Percentiles rank a stretch among this genome's conserved stretches.
Evolutionary conservation across 345 rosid genomes (phyloP).

Genomic region (Acer saccharum): DNA sequence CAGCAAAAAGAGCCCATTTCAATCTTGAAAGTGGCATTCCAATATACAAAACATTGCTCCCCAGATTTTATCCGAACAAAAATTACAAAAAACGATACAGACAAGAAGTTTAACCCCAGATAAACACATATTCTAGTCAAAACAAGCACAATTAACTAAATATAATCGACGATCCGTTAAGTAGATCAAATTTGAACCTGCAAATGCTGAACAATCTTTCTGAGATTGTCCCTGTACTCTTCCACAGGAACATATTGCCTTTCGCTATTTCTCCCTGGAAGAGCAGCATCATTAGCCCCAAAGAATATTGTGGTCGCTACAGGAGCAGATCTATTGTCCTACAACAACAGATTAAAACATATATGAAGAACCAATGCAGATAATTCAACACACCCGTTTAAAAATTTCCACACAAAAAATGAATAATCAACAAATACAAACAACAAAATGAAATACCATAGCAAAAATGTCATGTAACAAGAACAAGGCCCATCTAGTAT

Average conservation of each 20-base stretch:
- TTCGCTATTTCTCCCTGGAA: conserved; percentile 66
- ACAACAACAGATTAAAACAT: neutral
- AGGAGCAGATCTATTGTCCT: conserved; percentile 62
- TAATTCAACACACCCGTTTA: conserved; percentile 9
- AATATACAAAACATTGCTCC: too few relatives aligned
- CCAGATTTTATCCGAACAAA: too few relatives aligned
- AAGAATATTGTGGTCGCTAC: conserved; percentile 80
- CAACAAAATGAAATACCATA: conserved; percentile 39
- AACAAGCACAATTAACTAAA: neutral
- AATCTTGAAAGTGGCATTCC: too few relatives aligned
- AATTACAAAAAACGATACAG: neutral
- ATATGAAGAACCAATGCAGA: neutral
- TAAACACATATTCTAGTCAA: too few relatives aligned
- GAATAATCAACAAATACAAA: neutral
- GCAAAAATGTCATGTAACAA: conserved; percentile 76
- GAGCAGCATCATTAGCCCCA: conserved; percentile 97
- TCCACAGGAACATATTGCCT: conserved; percentile 80
- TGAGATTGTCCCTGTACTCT: conserved; percentile 73
- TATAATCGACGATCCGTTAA: neutral
- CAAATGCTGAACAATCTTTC: conserved; percentile 70
- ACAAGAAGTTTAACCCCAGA: neutral
- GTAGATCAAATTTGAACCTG: conserved; percentile 49
- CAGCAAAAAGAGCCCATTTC: too few relatives aligned
- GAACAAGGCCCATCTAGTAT: conserved; percentile 90
- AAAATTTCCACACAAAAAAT: neutral